Base-by-base conservation (phyloP, 208 protist species). In the Trypanosoma rangeli region DNA sequence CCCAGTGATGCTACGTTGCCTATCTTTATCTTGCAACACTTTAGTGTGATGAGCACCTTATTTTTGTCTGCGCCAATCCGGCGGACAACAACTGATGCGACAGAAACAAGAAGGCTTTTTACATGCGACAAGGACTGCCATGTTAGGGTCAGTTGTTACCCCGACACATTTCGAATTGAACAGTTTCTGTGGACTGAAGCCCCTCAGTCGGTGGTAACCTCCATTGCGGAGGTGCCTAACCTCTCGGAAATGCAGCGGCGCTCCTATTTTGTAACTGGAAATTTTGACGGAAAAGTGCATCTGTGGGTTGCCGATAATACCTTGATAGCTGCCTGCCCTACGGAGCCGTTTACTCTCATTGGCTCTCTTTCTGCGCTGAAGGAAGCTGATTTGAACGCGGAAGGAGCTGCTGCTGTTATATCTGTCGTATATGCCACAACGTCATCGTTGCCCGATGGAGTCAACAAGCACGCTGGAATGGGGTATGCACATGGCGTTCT, bases 91-190 rank as follows among this genome's bases (percentile, higher is more conserved):
- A 57, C 79, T 26, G 33, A 16, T 12, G 42, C 29, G 5, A 7
- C 12, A 3, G 60, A 35, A 24, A 76, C 74, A 31, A 81, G 90
- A 18, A 81, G 90, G 39, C 70, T 95, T 53, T 88, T 96, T 63
- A 92, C 86, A 9, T 91, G 83, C 68, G 91, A 96, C 70, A 92
- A 88, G 73, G 91, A 96, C 65, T 48, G 81, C 50, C 91, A 93
- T 75, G 76, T 68, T 3, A 86, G 91, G 16, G 87, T 96, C 24
- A 94, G 88, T 68, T 69, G 77, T 65, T 96, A 84, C 74, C 87
- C 91, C 7, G 85, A 93, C 44, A 78, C 89, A 10, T 92, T 90
- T 80, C 49, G 76, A 26, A 84, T 96, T 29, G 88, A 94, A 66
- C 88, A 94, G 70, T 96, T 86, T 71, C 74, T 96, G 26, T 96